A percentile compares a stretch with the other conserved stretches of the same genome.
phyloP scores from a whole-genome alignment of 2,329 filamentous ascomycete species.

The Scedosporium boydii region DNA sequence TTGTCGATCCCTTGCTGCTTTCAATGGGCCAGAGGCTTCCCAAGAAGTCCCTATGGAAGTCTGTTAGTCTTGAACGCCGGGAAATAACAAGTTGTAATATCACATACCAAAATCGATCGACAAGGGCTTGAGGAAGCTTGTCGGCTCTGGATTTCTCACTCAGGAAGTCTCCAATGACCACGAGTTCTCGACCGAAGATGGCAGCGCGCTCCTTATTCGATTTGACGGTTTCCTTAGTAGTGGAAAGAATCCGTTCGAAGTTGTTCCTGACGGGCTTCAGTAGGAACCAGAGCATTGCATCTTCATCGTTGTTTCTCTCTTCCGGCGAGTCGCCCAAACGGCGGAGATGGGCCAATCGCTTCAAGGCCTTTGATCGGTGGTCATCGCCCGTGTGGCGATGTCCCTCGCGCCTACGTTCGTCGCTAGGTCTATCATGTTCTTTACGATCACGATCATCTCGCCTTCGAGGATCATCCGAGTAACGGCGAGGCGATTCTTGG shows the following conservation, averaged over 20 bases:
- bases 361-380: slow-evolving; percentile 29
- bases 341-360: slow-evolving; percentile 32
- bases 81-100: not conserved
- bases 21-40: slow-evolving; percentile 37
- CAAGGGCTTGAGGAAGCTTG: slow-evolving; percentile 28
- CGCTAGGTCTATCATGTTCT: not conserved
- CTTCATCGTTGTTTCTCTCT: slow-evolving; percentile 33
- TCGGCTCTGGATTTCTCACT: slow-evolving; percentile 34
- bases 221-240: slow-evolving; percentile 53
- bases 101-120: slow-evolving; percentile 42
- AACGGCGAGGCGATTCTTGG: slow-evolving; percentile 23
- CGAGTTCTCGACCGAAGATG: slow-evolving; percentile 51
- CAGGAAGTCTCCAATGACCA: slow-evolving; percentile 54
- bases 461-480: slow-evolving; percentile 15
- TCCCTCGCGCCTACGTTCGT: not conserved
- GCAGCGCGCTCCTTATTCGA: slow-evolving; percentile 52
- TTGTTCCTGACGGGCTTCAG: slow-evolving; percentile 51
- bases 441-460: slow-evolving; percentile 15
- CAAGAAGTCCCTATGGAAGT: slow-evolving; percentile 29
- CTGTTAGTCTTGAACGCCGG: not conserved
- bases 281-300: slow-evolving; percentile 37
- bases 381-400: slow-evolving; percentile 18
- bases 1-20: slow-evolving; percentile 28
- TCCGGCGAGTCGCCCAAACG: slow-evolving; percentile 37
- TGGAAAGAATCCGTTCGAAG: slow-evolving; percentile 48